Percentiles rank a stretch among this genome's conserved stretches.
Conservation (phyloP, 2,329 filamentous ascomycete genomes). For the Onygena corvina region DNA sequence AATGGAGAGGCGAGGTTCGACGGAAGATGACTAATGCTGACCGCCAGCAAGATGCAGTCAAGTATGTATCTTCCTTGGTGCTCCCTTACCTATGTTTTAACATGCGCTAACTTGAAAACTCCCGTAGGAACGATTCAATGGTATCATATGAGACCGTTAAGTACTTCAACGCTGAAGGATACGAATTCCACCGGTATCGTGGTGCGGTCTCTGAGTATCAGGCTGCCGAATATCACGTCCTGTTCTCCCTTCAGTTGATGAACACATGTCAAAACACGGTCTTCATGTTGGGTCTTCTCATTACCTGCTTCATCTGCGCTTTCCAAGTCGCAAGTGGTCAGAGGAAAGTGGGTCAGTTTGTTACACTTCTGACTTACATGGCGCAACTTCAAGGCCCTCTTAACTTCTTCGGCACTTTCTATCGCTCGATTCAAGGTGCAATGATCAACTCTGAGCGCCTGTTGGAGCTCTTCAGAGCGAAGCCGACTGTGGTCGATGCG, state of each 20-base stretch:
- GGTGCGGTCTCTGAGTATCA: slow-evolving; percentile 60
- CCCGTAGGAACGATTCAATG: slow-evolving; percentile 75
- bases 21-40: slow-evolving; percentile 91
- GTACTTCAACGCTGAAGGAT: slow-evolving; percentile 75
- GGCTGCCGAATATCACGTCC: slow-evolving; percentile 60
- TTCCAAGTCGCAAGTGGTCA: slow-evolving; percentile 61
- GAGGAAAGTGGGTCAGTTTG: slow-evolving; percentile 58
- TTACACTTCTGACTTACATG: slow-evolving; percentile 62
- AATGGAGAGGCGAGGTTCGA: slow-evolving; percentile 80
- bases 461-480: slow-evolving; percentile 90
- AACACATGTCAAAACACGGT: slow-evolving; percentile 70
- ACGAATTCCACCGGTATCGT: slow-evolving; percentile 63
- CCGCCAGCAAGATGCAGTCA: slow-evolving; percentile 89
- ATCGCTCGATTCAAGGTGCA: slow-evolving; percentile 86
- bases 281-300: slow-evolving; percentile 63
- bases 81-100: neutral
- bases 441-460: slow-evolving; percentile 96
- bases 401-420: slow-evolving; percentile 89
- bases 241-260: slow-evolving; percentile 65
- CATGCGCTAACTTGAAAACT: slow-evolving; percentile 10
- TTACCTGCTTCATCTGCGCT: slow-evolving; percentile 60
- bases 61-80: slow-evolving; percentile 39
- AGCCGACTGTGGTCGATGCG: slow-evolving; percentile 76
- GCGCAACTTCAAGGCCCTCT: slow-evolving; percentile 67
- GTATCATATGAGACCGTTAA: slow-evolving; percentile 96